Evolutionary conservation across 192 early-diverging fungal species (phyloP), one percentile per base, ranked within the genome.

Genomic region (Coemansia sp.): DNA sequence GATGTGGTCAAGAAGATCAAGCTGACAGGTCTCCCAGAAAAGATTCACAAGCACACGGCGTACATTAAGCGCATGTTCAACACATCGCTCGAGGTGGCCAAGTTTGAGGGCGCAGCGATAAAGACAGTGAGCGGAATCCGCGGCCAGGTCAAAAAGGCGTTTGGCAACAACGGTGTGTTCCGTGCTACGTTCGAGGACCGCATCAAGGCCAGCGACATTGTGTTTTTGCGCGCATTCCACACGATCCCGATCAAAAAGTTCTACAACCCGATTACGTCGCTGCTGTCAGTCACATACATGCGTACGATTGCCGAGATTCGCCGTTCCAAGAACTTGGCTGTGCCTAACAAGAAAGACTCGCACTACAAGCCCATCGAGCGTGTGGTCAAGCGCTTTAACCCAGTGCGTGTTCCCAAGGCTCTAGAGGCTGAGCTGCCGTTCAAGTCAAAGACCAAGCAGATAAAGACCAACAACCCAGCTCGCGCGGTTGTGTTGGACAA

Each of bases 1-100:
- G 94, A 98, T 67, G 89, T 99, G 71, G 97, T 98, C 71, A 99
- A 99, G 83, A 99, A 99, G 84, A 87, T 99, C 41, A 99, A 99
- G 84, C 85, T 99, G 61, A 97, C 94, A 1, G 97, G 97, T 59
- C 83, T 81, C 29, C 97, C 97, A 15, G 87, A 88, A 77, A 97
- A 98, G 77, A 90, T 99, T 56, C 93, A 89, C 85, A 94, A 92
- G 71, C 95, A 99, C 83, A 97, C 96, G 9, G 95, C 96, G 23
- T 96, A 98, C 65, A 84, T 99, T 68, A 94, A 92, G 80, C 91
- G 96, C 74, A 99, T 99, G 97, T 99, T 99, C 75, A 96, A 91
- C 39, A 90, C 92, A 25, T 76, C 91, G 43, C 84, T 99, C 17
- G 97, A 99, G 64, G 96, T 99, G 21, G 96, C 94, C 72, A 97